These are phyloP conservation scores for Santalum album DNA, from an alignment of 164 flowering plant genomes.

Conservation along the genomic window DNA sequence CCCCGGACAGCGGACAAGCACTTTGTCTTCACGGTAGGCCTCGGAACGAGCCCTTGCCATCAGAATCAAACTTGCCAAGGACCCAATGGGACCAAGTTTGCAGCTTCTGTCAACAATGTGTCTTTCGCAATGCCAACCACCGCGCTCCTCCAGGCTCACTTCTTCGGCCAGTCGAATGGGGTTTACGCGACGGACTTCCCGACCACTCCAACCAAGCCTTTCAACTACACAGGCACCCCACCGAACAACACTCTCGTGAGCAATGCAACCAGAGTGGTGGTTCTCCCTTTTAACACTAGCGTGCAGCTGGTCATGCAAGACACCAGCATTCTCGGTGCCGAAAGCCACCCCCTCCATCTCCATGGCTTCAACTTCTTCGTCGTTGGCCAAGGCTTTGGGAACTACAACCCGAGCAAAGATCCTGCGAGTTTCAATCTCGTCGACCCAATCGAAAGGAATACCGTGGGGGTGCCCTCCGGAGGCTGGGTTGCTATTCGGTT, in stretches of 20 bases:
- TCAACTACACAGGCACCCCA: background rate
- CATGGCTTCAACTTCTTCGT: slow-evolving; percentile 7
- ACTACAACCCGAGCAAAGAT: background rate
- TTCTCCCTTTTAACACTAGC: background rate
- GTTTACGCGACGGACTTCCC: slow-evolving; percentile 2
- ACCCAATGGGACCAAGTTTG: background rate
- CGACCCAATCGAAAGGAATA: background rate
- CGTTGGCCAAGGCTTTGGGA: slow-evolving; percentile 4
- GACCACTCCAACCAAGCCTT: background rate
- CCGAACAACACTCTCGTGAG: background rate
- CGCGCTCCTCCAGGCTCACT: background rate
- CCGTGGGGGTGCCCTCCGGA: background rate
- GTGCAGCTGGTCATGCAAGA: slow-evolving; percentile 1
- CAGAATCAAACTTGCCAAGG: slow-evolving; percentile 1
- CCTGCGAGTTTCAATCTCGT: background rate
- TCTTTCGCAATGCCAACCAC: background rate
- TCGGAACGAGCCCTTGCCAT: background rate
- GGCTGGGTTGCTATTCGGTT: background rate
- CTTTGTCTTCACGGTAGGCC: slow-evolving; percentile 3
- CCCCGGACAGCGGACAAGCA: background rate
- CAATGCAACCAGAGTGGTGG: slow-evolving; percentile 1
- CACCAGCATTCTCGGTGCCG: background rate
- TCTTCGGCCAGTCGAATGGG: slow-evolving; percentile 1
- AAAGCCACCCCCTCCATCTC: slow-evolving; percentile 3
- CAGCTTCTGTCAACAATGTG: slow-evolving; percentile 3